Base-by-base conservation (phyloP, 345 rosid genomes). In the Camelina hispida region DNA sequence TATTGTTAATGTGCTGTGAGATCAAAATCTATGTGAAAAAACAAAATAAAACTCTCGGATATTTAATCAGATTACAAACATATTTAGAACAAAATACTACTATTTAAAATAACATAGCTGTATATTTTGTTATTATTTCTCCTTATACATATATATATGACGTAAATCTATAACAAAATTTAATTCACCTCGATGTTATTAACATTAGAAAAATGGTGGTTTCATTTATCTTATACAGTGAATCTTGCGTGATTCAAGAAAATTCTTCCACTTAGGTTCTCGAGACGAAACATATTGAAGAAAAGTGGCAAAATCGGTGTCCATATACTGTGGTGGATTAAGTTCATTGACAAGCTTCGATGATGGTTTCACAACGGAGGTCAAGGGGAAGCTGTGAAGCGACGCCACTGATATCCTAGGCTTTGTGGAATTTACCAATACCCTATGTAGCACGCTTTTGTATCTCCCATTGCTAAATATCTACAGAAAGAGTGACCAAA, bases 381-480 rank as follows among this genome's bases (percentile, higher is more conserved):
- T 55, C 56, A 78, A 75, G 0, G 97, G 90, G 11, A 91, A 81
- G 66, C 91, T 86, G 34, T 88, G 94, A 54, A 93, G 78, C 1
- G 93, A 83, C 0, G 98, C 96, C 69, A 93, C 96, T 0, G 98
- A 93, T 23, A 89, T 80, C 2, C 98, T 83, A 28, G 85, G 75
- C 70, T 81, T 78, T 4, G 53, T 35, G 0, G 92, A 77, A 56
- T 93, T 93, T 37, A 87, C 94, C 11, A 84, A 58, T 6, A 91
- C 97, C 48, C 97, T 82, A 63, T 93, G 97, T 61, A 93, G 1
- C 75, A 93, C 96, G 64, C 98, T 93, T 70, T 85, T 91, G 84
- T 89, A 93, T 62, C 81, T 91, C 55, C 98, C 98, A 12, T 93
- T 93, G 83, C 98, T 91, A 79, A 85, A 90, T 70, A 93, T 90